A percentile compares a stretch with the other conserved stretches of the same genome.
These are phyloP conservation scores for Arachis hypogaea DNA, from an alignment of 306 rosid genomes.

Conservation along the genomic window DNA sequence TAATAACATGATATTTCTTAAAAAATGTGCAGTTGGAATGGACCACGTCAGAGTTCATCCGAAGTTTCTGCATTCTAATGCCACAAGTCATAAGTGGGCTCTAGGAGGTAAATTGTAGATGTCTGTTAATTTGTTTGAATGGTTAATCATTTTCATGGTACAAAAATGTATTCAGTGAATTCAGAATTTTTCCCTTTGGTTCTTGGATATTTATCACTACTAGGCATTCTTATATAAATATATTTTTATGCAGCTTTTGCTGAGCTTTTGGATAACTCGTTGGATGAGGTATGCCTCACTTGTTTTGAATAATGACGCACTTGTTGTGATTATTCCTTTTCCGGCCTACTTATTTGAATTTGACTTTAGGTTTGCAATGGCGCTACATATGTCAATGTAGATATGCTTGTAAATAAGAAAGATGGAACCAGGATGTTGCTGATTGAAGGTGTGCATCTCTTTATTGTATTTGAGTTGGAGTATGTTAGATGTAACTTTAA, in stretches of 20 bases:
- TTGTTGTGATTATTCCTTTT: conserved; percentile 23
- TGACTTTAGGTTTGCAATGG: conserved; percentile 78
- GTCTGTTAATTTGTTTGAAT: conserved; percentile 14
- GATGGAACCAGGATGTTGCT: conserved; percentile 75
- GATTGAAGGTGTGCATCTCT: conserved; percentile 66
- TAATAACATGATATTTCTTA: conserved; percentile 33
- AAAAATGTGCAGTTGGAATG: conserved; percentile 74
- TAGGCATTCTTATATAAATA: conserved; percentile 37
- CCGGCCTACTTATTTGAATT: conserved; percentile 34
- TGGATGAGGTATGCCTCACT: conserved; percentile 76
- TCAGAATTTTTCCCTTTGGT: not conserved
- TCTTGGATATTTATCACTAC: conserved; percentile 18
- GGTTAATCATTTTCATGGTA: conserved; percentile 19
- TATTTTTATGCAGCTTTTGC: conserved; percentile 81
- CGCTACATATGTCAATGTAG: conserved; percentile 83
- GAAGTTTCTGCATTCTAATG: conserved; percentile 96
- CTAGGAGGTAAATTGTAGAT: conserved; percentile 76
- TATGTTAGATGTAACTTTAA: not conserved
- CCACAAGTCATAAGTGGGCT: conserved; percentile 99
- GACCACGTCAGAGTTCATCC: conserved; percentile 98
- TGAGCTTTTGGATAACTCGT: conserved; percentile 88
- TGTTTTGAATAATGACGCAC: conserved; percentile 6
- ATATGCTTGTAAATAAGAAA: conserved; percentile 73
- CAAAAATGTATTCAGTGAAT: conserved; percentile 28
- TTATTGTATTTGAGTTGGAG: conserved; percentile 4